Conservation (phyloP, 2,329 filamentous ascomycete species). For the Alternaria infectoria region DNA sequence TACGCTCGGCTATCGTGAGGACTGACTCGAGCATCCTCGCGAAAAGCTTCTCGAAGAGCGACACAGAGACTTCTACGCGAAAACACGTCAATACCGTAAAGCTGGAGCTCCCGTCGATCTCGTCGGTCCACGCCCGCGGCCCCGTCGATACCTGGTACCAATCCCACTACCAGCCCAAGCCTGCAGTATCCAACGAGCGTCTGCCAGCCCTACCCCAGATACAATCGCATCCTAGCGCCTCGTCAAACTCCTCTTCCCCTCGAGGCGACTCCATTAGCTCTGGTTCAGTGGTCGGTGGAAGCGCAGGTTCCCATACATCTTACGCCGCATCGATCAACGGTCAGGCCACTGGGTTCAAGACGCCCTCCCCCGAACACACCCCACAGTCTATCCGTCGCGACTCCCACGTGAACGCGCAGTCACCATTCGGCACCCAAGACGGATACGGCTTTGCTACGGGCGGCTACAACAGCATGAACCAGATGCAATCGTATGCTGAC, state of each 20-base stretch:
- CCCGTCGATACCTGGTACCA: slow-evolving; percentile 75
- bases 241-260: slow-evolving; percentile 75
- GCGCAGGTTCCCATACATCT: slow-evolving; percentile 62
- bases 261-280: slow-evolving; percentile 76
- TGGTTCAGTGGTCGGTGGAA: slow-evolving; percentile 57
- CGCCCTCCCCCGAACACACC: slow-evolving; percentile 73
- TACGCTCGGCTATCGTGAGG: slow-evolving; percentile 35
- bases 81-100: slow-evolving; percentile 71
- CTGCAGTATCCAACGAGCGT: slow-evolving; percentile 74
- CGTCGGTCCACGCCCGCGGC: slow-evolving; percentile 81
- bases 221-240: slow-evolving; percentile 67
- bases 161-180: slow-evolving; percentile 68
- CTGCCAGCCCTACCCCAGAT: slow-evolving; percentile 74
- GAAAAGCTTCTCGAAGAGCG: slow-evolving; percentile 15
- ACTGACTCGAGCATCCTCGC: slow-evolving; percentile 24
- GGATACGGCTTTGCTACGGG: slow-evolving; percentile 46
- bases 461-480: slow-evolving; percentile 74
- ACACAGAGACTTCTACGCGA: slow-evolving; percentile 8
- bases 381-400: slow-evolving; percentile 52
- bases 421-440: slow-evolving; percentile 49
- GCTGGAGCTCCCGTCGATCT: slow-evolving; percentile 91
- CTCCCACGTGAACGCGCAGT: slow-evolving; percentile 47
- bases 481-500: slow-evolving; percentile 82
- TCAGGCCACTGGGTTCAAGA: slow-evolving; percentile 68
- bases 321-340: slow-evolving; percentile 62